Base-by-base conservation (phyloP, 805 yeast genomes). In the Schizosaccharomyces pombe region DNA sequence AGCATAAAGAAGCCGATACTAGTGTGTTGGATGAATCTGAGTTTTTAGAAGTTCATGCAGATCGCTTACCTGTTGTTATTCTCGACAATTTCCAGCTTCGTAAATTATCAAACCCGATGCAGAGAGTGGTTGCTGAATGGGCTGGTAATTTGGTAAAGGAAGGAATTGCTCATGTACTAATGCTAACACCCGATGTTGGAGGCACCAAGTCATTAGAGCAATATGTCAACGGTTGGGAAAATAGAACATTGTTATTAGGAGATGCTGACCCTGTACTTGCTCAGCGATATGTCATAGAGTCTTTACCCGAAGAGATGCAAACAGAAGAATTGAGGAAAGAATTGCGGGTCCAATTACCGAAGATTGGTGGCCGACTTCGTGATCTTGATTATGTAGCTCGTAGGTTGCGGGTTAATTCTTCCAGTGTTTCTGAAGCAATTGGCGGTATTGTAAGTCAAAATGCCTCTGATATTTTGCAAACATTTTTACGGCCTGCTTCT, bases 301-400 rank as follows among this genome's bases (percentile, higher is more conserved):
- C 81, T 52, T 62, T 61, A 33, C 68, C 66, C 24, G 60, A 62
- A n/a, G 59, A 56, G 29, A 57, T 55, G n/a, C 49, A 14, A 26
- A 43, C 49, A 19, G 30, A 43, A 22, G 26, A 22, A 30, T 16
- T 43, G 5, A 30, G 26, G 31, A 43, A 43, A 43, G 30, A 26
- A 5, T 12, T 43, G 4, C 14, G 26, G 30, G 14, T 22, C 14
- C 49, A 22, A 5, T 29, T 43, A 22, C 49, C 49, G 14, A 43
- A 26, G 11, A 26, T 91, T 29, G 98, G 98, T 22, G 98, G 98
- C 43, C 77, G 98, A 58, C 82, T 89, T 87, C 72, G 86, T 49
- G 98, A 91, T 65, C 71, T 91, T 54, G 95, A 91, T 66, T 80
- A 89, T 30, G 86, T 85, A 67, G 82, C 82, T 1, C 75, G 97